Conservation (phyloP, 2,329 filamentous ascomycete species). For the Colletotrichum filicis region DNA sequence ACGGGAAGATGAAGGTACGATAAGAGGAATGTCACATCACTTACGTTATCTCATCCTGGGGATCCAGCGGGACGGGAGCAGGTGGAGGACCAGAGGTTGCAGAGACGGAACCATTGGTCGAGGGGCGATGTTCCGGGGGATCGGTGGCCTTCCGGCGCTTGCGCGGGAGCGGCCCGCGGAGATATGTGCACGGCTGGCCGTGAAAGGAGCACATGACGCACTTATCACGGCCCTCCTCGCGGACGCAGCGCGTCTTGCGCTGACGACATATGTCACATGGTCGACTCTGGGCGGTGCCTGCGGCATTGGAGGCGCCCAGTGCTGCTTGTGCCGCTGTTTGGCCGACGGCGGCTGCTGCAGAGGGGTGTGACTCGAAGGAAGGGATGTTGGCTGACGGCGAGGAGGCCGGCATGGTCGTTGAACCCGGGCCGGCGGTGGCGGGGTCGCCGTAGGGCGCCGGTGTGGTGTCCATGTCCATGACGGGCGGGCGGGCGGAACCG, state of each 20-base stretch:
- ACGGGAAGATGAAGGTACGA: not conserved
- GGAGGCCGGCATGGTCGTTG: conserved; percentile 12
- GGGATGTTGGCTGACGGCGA: not conserved
- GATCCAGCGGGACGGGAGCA: conserved; percentile 28
- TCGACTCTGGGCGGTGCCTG: conserved; percentile 42
- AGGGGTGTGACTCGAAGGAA: conserved; percentile 19
- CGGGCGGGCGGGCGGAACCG: conserved; percentile 23
- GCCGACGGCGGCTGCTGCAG: not conserved
- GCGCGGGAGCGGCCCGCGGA: conserved; percentile 51
- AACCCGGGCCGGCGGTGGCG: conserved; percentile 18
- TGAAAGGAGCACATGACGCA: conserved; percentile 75
- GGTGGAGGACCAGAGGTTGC: conserved; percentile 20
- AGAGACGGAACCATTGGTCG: conserved; percentile 29
- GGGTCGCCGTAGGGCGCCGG: conserved; percentile 26
- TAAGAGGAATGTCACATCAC: conserved; percentile 1
- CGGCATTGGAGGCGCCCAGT: not conserved
- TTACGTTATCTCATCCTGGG: conserved; percentile 35
- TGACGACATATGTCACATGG: conserved; percentile 74
- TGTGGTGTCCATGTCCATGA: conserved; percentile 23
- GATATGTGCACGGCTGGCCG: conserved; percentile 74
- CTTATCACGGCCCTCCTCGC: conserved; percentile 66
- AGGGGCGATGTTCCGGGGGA: conserved; percentile 37
- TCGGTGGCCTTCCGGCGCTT: conserved; percentile 41
- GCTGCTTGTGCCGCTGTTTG: not conserved
- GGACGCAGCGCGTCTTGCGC: conserved; percentile 74